Evolutionary conservation across 2,329 filamentous ascomycete species (phyloP), one percentile per base, ranked within the genome.

Genomic region (Mycosphaerella arachidis): DNA sequence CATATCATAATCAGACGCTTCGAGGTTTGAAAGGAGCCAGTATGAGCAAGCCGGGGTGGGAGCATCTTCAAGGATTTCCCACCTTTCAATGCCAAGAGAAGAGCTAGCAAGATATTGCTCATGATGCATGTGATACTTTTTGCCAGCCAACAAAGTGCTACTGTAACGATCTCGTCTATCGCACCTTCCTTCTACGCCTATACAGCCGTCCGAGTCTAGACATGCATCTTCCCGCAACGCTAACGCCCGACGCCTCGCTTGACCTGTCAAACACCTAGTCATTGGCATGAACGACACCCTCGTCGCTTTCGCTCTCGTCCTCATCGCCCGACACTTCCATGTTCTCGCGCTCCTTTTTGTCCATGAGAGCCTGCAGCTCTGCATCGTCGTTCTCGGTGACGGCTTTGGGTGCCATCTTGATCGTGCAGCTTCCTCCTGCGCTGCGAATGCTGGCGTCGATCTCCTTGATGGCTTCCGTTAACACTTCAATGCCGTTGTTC

Each of bases 361-460:
- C 94, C 94, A 99, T 99, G 66, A 99, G 84, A 55, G 93, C 94
- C 77, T 97, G 92, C 67, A 99, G 82, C 78, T 97, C 92, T 29
- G 93, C 94, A 73, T 99, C 94, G 72, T 99, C 95, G 76, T 92
- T 95, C 83, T 97, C 95, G 1, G 94, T 99, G 63, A 99, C 94
- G 4, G 95, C 94, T 86, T 97, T 97, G 68, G 94, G 94, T 71
- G 94, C 92, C 94, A 99, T 99, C 86, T 95, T 96, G 70, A 97
- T 89, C 48, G 88, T 84, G 72, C 93, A 89, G 73, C 86, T 86
- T 63, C 94, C 94, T 56, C 90, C 90, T 0, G 89, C 84, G 50
- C 77, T 81, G 73, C 87, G 85, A 74, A 99, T 99, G 76, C 84
- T 92, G 72, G 80, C 84, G 70, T 89, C 84, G 70, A 99, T 92